These are phyloP conservation scores for Petunia hybrid DNA, from an alignment of 305 asterid species.

Conservation along the genomic window DNA sequence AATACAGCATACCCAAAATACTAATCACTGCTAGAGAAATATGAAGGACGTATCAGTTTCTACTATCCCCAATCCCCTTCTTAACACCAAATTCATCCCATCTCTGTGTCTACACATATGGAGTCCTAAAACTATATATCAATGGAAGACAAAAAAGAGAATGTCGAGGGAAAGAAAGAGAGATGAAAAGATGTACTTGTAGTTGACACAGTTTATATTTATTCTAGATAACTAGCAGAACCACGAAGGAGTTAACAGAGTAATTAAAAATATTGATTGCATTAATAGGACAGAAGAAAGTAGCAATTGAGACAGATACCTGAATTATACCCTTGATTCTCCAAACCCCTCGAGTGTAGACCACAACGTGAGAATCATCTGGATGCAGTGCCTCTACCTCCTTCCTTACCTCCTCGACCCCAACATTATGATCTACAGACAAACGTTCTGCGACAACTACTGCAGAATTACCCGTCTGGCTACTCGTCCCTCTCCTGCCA, in stretches of 20 bases:
- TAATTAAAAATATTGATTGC: background rate
- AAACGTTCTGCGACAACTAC: conserved; percentile 47
- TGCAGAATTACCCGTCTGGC: conserved; percentile 30
- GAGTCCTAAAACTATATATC: background rate
- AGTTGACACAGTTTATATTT: background rate
- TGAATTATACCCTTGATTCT: conserved; percentile 57
- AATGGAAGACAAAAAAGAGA: background rate
- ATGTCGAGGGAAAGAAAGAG: background rate
- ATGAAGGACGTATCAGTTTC: background rate
- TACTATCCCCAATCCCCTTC: background rate
- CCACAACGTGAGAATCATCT: conserved; percentile 50
- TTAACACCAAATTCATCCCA: background rate
- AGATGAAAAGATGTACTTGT: background rate
- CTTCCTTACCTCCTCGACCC: conserved; percentile 50
- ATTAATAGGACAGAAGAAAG: background rate
- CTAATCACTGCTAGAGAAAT: background rate
- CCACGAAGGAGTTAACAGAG: background rate
- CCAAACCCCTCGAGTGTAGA: conserved; percentile 51
- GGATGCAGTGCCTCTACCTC: conserved; percentile 55
- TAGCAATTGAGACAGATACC: conserved; percentile 33
- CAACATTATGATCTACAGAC: conserved; percentile 52
- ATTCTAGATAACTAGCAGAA: background rate
- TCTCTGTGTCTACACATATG: background rate
- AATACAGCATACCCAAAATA: background rate
- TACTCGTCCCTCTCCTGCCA: conserved; percentile 40